phyloP scores from a whole-genome alignment of 345 rosid genomes.

The Turnera subulata region DNA sequence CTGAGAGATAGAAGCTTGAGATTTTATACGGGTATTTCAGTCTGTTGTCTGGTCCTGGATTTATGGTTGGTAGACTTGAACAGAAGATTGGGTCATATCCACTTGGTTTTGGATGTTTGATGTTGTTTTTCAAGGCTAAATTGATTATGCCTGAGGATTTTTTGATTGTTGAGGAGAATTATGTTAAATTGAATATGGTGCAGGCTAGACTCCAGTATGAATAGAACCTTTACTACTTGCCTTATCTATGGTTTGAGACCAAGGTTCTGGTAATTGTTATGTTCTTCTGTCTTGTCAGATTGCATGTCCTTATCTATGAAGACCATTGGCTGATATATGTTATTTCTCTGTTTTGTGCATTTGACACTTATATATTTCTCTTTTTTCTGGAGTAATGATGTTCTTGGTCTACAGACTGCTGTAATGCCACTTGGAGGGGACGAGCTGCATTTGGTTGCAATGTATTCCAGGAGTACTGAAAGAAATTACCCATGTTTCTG shows the following conservation, averaged over 20 bases:
- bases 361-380: background rate
- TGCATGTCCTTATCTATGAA: too few relatives aligned
- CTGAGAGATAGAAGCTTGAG: background rate
- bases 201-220: background rate
- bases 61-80: background rate
- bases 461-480: conserved; percentile 54
- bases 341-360: background rate
- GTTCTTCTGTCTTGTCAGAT: background rate
- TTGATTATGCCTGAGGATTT: background rate
- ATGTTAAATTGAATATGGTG: too few relatives aligned
- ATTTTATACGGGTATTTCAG: background rate
- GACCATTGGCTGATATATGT: too few relatives aligned
- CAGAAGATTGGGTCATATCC: background rate
- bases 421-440: conserved; percentile 65
- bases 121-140: background rate
- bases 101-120: background rate
- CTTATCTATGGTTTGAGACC: background rate
- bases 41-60: background rate
- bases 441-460: conserved; percentile 97
- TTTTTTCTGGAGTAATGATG: background rate
- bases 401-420: conserved; percentile 67
- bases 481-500: conserved; percentile 73
- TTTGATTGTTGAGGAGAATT: background rate
- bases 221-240: background rate
- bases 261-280: conserved; percentile 1